Base-by-base conservation (phyloP, 371 early-diverging fungal genomes). In the Mortierella sp. region DNA sequence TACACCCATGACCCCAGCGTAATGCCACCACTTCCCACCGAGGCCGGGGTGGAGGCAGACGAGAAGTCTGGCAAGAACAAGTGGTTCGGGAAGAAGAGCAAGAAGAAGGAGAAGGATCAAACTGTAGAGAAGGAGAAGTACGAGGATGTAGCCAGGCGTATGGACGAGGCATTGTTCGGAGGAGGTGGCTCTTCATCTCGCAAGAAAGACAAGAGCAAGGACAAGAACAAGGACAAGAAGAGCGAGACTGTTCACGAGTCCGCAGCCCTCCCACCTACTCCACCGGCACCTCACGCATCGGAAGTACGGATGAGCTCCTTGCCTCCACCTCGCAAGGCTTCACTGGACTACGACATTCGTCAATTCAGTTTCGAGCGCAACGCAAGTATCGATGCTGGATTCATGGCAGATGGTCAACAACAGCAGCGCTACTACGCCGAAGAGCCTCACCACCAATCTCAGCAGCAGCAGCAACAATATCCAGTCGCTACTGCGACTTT, bases 151-250 rank as follows among this genome's bases (percentile, higher is more conserved):
- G 81, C 81, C 69, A 85, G 76, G 71, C 21, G 81, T 50, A 78
- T 85, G 76, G 85, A 85, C 40, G 81, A 85, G 59, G 85, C 81
- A 1, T 54, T 85, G 31, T 85, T 85, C 71, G 85, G 85, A n/a
- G 73, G 81, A 3, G 70, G 76, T 3, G 43, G 54, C 6, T 19
- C 79, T 19, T 34, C 28, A 1, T 55, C 34, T 37, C 70, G 54
- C 28, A 78, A 75, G 75, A 84, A 75, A 34, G 74, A 75, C 5
- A 74, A 71, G 43, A 78, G 24, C 51, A 55, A 48, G 50, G 44
- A 34, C 3, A 67, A 73, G 55, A 57, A 1, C 72, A 80, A 74
- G 71, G 80, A 59, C n/a, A 79, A 74, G 44, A 71, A 73, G 3
- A 72, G 48, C n/a, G 72, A 44, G 59, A 55, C 67, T 61, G 31